phyloP scores from a whole-genome alignment of 2,329 filamentous ascomycete genomes.

The Colletotrichum viniferum region DNA sequence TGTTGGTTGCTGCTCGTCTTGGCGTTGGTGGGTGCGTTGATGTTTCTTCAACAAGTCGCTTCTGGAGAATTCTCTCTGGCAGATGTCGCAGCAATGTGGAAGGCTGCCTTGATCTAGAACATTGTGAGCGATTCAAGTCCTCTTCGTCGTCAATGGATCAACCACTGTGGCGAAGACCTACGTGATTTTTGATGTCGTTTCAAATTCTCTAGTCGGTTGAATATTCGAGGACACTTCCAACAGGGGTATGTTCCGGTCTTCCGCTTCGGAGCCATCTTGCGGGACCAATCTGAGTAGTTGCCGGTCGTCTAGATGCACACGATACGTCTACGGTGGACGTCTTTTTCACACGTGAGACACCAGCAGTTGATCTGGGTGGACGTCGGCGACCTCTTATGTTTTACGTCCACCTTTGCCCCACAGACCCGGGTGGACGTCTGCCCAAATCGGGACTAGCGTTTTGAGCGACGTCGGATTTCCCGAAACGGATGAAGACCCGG shows the following conservation, averaged over 20 bases:
- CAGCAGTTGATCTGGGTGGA: background rate
- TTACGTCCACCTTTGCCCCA: background rate
- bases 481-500: background rate
- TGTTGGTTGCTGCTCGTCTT: background rate
- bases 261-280: background rate
- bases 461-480: background rate
- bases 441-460: background rate
- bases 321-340: background rate
- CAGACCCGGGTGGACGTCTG: background rate
- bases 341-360: background rate
- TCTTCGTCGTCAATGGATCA: background rate
- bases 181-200: constrained; percentile 10
- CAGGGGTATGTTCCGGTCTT: background rate
- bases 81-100: background rate
- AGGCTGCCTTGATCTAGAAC: background rate
- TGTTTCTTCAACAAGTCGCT: constrained; percentile 8
- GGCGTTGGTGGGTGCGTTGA: background rate
- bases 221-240: background rate
- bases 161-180: background rate
- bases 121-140: background rate
- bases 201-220: constrained; percentile 1
- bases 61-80: background rate
- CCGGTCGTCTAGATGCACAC: background rate
- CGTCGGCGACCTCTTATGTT: background rate
- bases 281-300: background rate